A percentile compares a stretch with the other conserved stretches of the same genome.
phyloP scores from a whole-genome alignment of 768 basidiomycete species.

The Mycena capillaripes region DNA sequence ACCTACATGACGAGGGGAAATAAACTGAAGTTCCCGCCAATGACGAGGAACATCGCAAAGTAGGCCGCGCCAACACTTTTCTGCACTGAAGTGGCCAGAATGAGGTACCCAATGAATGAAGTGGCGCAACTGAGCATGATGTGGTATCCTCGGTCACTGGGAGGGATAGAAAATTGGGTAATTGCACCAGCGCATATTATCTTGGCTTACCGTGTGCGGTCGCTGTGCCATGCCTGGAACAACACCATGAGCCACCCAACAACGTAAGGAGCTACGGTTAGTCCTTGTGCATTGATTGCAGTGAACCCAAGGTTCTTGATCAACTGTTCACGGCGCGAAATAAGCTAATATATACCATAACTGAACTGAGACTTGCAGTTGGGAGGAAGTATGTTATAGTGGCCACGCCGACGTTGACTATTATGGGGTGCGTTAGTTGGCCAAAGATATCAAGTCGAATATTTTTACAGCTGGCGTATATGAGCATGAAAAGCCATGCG shows the following conservation, averaged over 20 bases:
- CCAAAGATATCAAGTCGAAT: neutral
- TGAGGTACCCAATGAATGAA: constrained; percentile 67
- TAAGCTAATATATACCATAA: neutral
- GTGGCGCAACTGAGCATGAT: constrained; percentile 63
- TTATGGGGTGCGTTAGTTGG: neutral
- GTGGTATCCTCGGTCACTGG: constrained; percentile 66
- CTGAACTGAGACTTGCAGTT: constrained; percentile 50
- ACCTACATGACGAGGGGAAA: constrained; percentile 72
- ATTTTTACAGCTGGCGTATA: constrained; percentile 66
- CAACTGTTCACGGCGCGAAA: constrained; percentile 47
- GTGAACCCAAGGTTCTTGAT: constrained; percentile 71
- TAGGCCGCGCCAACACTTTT: constrained; percentile 68
- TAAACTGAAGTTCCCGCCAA: constrained; percentile 67
- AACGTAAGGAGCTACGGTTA: constrained; percentile 70
- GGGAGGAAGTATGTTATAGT: constrained; percentile 71
- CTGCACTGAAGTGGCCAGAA: constrained; percentile 64
- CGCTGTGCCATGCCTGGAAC: constrained; percentile 68
- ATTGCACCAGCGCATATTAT: neutral
- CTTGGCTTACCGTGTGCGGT: constrained; percentile 51
- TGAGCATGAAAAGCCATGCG: constrained; percentile 66
- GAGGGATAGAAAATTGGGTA: neutral
- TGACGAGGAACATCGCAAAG: constrained; percentile 70
- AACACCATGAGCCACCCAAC: constrained; percentile 71
- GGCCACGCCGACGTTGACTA: constrained; percentile 70
- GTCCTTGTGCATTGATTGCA: constrained; percentile 68